A percentile compares a stretch with the other conserved stretches of the same genome.
These are phyloP conservation scores for Saccharomycodes ludwigii DNA, from an alignment of 805 yeast species.

Conservation along the genomic window DNA sequence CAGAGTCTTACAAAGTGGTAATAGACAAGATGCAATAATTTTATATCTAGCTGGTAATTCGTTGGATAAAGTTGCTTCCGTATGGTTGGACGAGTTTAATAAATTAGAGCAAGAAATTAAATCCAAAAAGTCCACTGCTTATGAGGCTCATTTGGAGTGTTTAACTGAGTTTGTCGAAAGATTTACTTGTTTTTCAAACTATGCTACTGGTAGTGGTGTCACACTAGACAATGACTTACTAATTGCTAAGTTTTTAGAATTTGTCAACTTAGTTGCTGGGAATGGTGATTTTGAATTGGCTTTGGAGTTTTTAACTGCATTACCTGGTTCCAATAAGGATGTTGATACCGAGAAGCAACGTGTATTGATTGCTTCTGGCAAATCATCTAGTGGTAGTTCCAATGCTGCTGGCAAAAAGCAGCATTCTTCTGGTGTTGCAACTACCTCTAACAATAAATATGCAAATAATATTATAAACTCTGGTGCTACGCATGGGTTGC, in stretches of 20 bases:
- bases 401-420: slow-evolving; percentile 6
- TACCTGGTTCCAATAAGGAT: slow-evolving; percentile 66
- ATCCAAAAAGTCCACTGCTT: slow-evolving; percentile 39
- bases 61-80: slow-evolving; percentile 59
- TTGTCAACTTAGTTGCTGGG: slow-evolving; percentile 65
- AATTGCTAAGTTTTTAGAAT: slow-evolving; percentile 57
- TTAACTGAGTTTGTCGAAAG: slow-evolving; percentile 76
- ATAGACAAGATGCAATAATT: slow-evolving; percentile 63
- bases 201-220: slow-evolving; percentile 10
- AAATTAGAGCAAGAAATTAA: slow-evolving; percentile 30
- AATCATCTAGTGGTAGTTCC: slow-evolving; percentile 7
- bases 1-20: slow-evolving; percentile 42
- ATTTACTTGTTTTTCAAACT: slow-evolving; percentile 44
- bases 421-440: no score
- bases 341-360: slow-evolving; percentile 70
- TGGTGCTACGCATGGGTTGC: no score
- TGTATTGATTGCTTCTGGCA: slow-evolving; percentile 51
- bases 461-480: no score
- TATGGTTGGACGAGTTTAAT: slow-evolving; percentile 75
- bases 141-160: slow-evolving; percentile 76
- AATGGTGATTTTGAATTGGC: slow-evolving; percentile 82
- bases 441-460: no score
- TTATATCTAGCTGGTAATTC: slow-evolving; percentile 75
- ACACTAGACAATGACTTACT: slow-evolving; percentile 22
- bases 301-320: slow-evolving; percentile 45